Percentiles rank a stretch among this genome's conserved stretches.
These are phyloP conservation scores for Arthrinium puccinioides DNA, from an alignment of 2,329 filamentous ascomycete species.

Conservation along the genomic window DNA sequence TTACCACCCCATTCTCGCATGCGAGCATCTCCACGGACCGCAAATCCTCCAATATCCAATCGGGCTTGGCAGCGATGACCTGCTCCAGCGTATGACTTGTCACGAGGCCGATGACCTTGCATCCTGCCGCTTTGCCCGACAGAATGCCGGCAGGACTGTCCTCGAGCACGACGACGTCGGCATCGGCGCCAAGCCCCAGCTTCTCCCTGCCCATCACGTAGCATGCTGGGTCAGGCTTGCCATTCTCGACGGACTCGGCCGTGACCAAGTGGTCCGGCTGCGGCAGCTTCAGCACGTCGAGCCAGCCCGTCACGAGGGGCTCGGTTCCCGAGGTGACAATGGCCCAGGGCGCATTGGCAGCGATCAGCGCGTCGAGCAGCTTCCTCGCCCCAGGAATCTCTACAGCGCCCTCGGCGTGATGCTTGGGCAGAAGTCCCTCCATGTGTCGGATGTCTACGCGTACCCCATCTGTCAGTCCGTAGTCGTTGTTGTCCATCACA, in stretches of 20 bases:
- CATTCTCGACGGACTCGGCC: conserved; percentile 66
- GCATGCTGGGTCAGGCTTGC: conserved; percentile 72
- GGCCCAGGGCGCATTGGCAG: conserved; percentile 64
- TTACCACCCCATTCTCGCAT: conserved; percentile 49
- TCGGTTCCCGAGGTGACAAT: conserved; percentile 73
- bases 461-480: too few species aligned
- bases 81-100: conserved; percentile 75
- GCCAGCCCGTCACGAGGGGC: conserved; percentile 65
- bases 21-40: conserved; percentile 60
- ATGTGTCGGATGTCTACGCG: conserved; percentile 66
- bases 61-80: conserved; percentile 68
- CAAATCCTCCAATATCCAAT: conserved; percentile 81
- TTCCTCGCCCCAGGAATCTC: conserved; percentile 79
- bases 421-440: conserved; percentile 70
- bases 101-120: conserved; percentile 73
- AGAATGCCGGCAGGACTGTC: conserved; percentile 81
- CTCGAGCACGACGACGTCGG: conserved; percentile 69
- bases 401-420: conserved; percentile 69
- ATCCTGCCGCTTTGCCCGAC: conserved; percentile 80
- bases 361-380: conserved; percentile 61
- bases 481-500: too few species aligned
- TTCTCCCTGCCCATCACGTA: conserved; percentile 61
- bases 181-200: conserved; percentile 43
- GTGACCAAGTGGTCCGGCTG: conserved; percentile 61
- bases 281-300: conserved; percentile 58